phyloP scores from a whole-genome alignment of 1,139 yeast genomes.

The Blastobotrys petasosporus region DNA sequence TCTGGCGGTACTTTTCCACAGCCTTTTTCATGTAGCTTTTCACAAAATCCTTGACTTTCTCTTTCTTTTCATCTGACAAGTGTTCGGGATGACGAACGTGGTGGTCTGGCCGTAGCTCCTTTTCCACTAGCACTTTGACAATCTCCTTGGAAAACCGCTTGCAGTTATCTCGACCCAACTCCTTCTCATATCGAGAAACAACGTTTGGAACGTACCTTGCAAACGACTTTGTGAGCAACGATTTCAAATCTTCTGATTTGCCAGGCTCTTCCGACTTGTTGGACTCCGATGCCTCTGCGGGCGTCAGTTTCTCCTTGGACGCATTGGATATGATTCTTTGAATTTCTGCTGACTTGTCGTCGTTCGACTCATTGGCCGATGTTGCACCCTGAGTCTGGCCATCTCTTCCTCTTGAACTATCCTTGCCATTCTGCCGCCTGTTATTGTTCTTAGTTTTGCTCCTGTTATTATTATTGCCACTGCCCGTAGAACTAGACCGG shows the following conservation, averaged over 20 bases:
- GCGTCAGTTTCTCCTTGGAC: background rate
- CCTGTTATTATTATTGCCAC: background rate
- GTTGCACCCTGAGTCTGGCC: background rate
- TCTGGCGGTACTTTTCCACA: slow-evolving; percentile 42
- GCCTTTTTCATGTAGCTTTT: slow-evolving; percentile 71
- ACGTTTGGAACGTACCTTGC: slow-evolving; percentile 79
- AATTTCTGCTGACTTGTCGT: background rate
- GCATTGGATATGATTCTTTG: background rate
- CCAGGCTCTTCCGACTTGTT: background rate
- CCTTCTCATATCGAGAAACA: slow-evolving; percentile 57
- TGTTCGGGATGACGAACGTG: slow-evolving; percentile 37
- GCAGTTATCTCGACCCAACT: slow-evolving; percentile 64
- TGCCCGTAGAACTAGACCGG: too few species aligned
- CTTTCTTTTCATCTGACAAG: slow-evolving; percentile 55
- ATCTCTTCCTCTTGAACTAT: slow-evolving; percentile 4
- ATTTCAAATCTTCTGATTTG: slow-evolving; percentile 1
- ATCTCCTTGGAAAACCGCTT: slow-evolving; percentile 79
- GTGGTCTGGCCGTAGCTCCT: slow-evolving; percentile 43
- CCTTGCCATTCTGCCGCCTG: slow-evolving; percentile 3
- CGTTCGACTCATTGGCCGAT: too few species aligned
- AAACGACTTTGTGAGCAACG: slow-evolving; percentile 37
- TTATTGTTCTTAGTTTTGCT: slow-evolving; percentile 3
- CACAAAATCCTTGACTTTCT: slow-evolving; percentile 62
- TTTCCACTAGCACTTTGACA: slow-evolving; percentile 53
- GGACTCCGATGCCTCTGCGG: background rate